Conservation (phyloP, 192 early-diverging fungal species). For the Coemansia sp. region DNA sequence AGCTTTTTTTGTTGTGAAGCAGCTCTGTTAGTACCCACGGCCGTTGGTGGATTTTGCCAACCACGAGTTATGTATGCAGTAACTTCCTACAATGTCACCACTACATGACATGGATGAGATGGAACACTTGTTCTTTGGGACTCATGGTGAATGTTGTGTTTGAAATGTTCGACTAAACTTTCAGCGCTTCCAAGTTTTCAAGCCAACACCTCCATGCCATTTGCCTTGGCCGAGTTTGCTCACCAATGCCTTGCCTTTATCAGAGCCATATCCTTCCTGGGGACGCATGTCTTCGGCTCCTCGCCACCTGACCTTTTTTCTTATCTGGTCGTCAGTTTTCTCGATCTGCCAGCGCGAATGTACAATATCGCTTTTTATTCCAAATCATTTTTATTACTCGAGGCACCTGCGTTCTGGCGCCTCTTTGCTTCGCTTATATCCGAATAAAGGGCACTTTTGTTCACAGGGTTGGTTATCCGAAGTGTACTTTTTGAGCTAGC, state of each 20-base stretch:
- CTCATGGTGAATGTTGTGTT: not conserved
- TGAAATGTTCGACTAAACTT: not conserved
- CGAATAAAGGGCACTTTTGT: not conserved
- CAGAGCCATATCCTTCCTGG: not conserved
- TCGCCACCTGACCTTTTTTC: not conserved
- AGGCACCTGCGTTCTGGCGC: no score
- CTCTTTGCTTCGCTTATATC: not conserved
- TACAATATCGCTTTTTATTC: constrained; percentile 44
- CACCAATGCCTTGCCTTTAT: not conserved
- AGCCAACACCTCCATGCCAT: not conserved
- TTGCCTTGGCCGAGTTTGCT: not conserved
- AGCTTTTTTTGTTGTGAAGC: not conserved
- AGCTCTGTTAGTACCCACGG: not conserved
- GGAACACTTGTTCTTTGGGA: not conserved
- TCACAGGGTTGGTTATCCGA: not conserved
- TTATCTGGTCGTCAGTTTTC: not conserved
- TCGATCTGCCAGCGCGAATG: constrained; percentile 41
- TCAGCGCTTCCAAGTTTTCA: not conserved
- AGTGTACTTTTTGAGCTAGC: not conserved
- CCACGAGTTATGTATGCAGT: not conserved
- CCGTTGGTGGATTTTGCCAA: not conserved
- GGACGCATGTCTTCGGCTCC: not conserved
- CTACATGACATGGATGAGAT: not conserved
- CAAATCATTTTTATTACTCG: not conserved
- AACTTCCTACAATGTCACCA: not conserved